phyloP scores from a whole-genome alignment of 2,329 filamentous ascomycete species.

The Xenoacremonium recifei region DNA sequence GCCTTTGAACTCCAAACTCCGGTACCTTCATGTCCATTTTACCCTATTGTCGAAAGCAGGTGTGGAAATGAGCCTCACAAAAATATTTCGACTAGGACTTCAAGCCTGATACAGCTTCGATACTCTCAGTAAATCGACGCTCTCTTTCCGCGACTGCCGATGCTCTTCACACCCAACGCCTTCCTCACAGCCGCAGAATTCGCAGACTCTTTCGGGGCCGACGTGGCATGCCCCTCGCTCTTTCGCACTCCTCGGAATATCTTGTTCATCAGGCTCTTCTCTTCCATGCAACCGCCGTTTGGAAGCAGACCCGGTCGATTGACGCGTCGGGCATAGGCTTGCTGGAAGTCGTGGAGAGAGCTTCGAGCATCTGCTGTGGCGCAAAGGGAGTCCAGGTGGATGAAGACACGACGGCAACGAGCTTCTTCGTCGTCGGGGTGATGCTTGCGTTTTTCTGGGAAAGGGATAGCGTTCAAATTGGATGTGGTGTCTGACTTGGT shows the following conservation, averaged over 20 bases:
- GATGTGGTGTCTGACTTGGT: constrained; percentile 33
- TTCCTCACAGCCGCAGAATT: constrained; percentile 9
- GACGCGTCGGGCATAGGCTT: constrained; percentile 43
- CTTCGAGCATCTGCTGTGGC: constrained; percentile 45
- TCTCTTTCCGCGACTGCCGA: constrained; percentile 12
- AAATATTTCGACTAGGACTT: too few relatives aligned
- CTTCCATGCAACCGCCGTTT: constrained; percentile 31
- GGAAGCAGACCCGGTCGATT: constrained; percentile 41
- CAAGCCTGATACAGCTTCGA: too few relatives aligned
- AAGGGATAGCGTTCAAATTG: constrained; percentile 24
- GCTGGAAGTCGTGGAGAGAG: constrained; percentile 49
- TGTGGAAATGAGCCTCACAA: too few relatives aligned
- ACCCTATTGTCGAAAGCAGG: too few relatives aligned
- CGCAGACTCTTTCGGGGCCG: constrained; percentile 8
- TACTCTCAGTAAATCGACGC: constrained; percentile 17
- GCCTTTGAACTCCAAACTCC: too few relatives aligned
- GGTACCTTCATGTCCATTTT: too few relatives aligned
- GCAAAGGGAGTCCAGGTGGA: constrained; percentile 46
- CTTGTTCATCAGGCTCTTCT: constrained; percentile 25
- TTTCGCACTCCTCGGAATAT: constrained; percentile 25
- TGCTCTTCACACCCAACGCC: constrained; percentile 1
- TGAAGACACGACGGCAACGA: constrained; percentile 43
- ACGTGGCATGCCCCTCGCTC: constrained; percentile 20
- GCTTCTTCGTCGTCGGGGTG: constrained; percentile 38
- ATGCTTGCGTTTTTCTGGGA: constrained; percentile 9